These are phyloP conservation scores for Rubroboletus satanas DNA, from an alignment of 768 basidiomycete genomes.

Conservation along the genomic window DNA sequence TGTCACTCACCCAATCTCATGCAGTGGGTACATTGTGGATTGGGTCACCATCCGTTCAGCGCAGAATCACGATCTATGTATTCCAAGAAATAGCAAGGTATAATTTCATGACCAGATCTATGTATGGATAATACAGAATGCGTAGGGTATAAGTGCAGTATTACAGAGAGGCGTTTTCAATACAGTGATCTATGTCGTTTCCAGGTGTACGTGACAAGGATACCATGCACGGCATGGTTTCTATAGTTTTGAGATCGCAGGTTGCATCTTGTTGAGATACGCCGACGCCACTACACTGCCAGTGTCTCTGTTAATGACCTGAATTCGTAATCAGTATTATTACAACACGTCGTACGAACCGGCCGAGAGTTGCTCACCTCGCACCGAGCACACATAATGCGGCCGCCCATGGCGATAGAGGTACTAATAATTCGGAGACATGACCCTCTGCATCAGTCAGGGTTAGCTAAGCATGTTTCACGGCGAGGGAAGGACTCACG, in stretches of 20 bases:
- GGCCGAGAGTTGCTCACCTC: constrained; percentile 44
- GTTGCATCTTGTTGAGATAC: constrained; percentile 73
- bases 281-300: constrained; percentile 63
- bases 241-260: constrained; percentile 46
- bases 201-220: constrained; percentile 5
- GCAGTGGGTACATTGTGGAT: too few relatives aligned
- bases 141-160: constrained; percentile 17
- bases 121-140: constrained; percentile 22
- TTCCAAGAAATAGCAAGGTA: constrained; percentile 8
- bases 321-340: background rate
- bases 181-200: constrained; percentile 23
- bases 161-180: constrained; percentile 16
- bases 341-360: background rate
- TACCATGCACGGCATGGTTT: constrained; percentile 4
- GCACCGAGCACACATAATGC: constrained; percentile 68
- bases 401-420: constrained; percentile 62
- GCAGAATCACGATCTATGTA: background rate
- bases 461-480: constrained; percentile 5
- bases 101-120: background rate
- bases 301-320: constrained; percentile 59
- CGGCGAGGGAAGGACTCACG: constrained; percentile 39
- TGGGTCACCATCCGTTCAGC: too few relatives aligned
- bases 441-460: constrained; percentile 44
- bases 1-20: background rate
- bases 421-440: constrained; percentile 57